These are phyloP conservation scores for Przewalskia tangutica DNA, from an alignment of 257 asterid genomes.

Conservation along the genomic window DNA sequence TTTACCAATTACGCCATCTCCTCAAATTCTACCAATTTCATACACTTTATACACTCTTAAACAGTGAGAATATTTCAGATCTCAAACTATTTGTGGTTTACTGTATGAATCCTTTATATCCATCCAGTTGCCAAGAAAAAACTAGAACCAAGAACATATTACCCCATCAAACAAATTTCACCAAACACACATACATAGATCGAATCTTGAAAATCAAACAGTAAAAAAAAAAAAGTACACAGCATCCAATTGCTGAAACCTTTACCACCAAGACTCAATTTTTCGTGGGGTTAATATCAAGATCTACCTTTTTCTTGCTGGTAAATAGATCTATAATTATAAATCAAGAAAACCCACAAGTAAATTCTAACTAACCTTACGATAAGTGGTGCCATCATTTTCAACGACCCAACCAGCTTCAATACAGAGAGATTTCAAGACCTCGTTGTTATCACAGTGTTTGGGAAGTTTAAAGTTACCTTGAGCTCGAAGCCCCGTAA, in stretches of 20 bases:
- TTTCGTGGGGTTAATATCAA: not conserved
- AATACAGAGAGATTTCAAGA: conserved; percentile 38
- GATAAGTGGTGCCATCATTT: conserved; percentile 44
- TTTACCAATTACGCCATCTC: too few species aligned
- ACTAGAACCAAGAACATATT: not conserved
- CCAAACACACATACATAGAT: not conserved
- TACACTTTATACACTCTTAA: not conserved
- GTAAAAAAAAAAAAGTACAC: too few species aligned
- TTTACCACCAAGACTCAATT: not conserved
- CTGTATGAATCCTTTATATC: not conserved
- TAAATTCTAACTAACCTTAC: conserved; percentile 21
- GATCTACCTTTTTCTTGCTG: not conserved
- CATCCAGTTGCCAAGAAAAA: not conserved
- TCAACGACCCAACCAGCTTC: conserved; percentile 51
- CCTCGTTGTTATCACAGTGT: conserved; percentile 44
- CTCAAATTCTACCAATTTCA: not conserved
- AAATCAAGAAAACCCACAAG: not conserved
- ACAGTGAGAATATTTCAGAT: not conserved
- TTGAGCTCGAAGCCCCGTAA: conserved; percentile 33
- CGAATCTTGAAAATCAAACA: not conserved
- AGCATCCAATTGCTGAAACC: not conserved
- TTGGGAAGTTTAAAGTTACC: conserved; percentile 40
- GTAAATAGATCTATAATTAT: not conserved
- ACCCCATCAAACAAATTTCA: not conserved
- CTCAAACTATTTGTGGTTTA: not conserved